Percentiles rank a stretch among this genome's conserved stretches.
Evolutionary conservation across 208 protist species (phyloP).

Genomic region (Trypanosoma vivax): DNA sequence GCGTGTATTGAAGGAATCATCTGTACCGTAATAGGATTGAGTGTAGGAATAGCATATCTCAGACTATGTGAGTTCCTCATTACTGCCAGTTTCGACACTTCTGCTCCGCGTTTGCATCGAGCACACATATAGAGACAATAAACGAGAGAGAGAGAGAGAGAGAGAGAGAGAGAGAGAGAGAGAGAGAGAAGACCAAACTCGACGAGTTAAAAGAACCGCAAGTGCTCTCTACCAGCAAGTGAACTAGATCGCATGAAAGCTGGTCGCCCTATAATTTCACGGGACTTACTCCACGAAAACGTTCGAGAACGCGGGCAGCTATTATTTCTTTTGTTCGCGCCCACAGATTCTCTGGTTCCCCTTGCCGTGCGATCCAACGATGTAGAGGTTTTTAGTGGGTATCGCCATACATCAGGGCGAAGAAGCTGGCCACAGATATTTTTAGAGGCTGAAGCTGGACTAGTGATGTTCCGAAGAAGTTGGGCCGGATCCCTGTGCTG

Average conservation of each 20-base stretch:
- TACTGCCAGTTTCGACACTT: no score
- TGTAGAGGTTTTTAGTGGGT: not conserved
- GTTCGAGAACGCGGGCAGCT: not conserved
- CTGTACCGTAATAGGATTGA: no score
- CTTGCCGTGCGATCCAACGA: not conserved
- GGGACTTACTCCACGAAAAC: not conserved
- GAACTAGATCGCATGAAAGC: not conserved
- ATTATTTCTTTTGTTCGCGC: not conserved
- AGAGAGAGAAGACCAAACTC: not conserved
- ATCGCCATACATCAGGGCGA: not conserved
- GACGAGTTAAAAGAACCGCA: not conserved
- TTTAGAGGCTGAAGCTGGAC: not conserved
- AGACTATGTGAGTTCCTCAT: no score
- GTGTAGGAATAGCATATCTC: no score
- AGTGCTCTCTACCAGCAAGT: no score
- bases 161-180: conserved; percentile 2
- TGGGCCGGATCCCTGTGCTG: conserved; percentile 1
- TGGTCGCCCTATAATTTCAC: not conserved
- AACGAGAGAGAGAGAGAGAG: conserved; percentile 5
- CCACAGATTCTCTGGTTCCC: no score
- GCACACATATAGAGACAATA: not conserved
- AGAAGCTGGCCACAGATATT: not conserved
- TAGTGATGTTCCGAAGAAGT: not conserved
- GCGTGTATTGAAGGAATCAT: no score
- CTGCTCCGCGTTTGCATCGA: no score